Base-by-base conservation (phyloP, 805 yeast species). In the Suhomyces faveliae region DNA sequence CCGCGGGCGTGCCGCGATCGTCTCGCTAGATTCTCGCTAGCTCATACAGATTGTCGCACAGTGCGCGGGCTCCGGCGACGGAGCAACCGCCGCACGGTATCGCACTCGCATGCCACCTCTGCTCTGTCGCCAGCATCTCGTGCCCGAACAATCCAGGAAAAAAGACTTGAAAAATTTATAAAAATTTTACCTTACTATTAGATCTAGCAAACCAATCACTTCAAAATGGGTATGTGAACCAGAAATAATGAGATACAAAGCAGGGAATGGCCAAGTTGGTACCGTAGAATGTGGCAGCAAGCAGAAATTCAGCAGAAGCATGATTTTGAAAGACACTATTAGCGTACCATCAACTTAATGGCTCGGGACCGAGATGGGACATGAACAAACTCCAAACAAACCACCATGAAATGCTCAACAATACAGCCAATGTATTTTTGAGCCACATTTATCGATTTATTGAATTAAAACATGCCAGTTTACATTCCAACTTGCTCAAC, bases 141-240 rank as follows among this genome's bases (percentile, higher is more conserved):
- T 37, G 24, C 22, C 42, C 20, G 27, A 39, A 21, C 42, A 15
- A 39, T 12, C 29, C 20, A 37, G 24, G 25, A 37, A 37, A 37
- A 37, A 21, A 19, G 23, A 37, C 17, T 37, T 37, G 35, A 40
- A 40, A 40, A 40, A 40, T 23, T 24, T 40, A 23, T 40, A 38
- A 43, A 43, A 43, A 43, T 43, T 43, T 43, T 43, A 25, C 24
- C 22, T 37, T 21, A 11, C 43, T 35, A 43, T 43, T 43, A 43
- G 39, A 29, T 23, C 39, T 29, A 43, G 39, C 46, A 43, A 43
- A 43, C 46, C 40, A 43, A 43, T 35, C 46, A 30, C 37, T 33
- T 43, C 33, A 43, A 33, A 43, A 43, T 43, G 46, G 46, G 46
- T 43, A 43, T 43, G 46, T 43, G 46, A 43, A 35, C 30, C n/a